Evolutionary conservation across 1,139 yeast species (phyloP).

Genomic region (Pichia kudriavzevii): DNA sequence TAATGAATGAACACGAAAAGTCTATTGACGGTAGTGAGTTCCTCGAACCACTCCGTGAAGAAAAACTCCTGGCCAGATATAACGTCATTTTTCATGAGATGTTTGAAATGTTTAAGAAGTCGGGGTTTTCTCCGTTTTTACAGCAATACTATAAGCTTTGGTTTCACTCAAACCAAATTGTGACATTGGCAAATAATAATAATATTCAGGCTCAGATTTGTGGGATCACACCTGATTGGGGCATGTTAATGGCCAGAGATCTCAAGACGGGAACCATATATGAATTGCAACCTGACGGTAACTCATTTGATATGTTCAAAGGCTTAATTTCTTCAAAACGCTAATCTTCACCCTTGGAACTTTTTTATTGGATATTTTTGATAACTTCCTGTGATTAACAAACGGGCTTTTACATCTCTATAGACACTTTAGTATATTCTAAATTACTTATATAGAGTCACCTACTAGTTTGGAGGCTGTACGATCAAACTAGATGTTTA

Average conservation of each 20-base stretch:
- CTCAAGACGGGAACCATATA: slow-evolving; percentile 48
- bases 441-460: too few species aligned
- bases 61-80: slow-evolving; percentile 61
- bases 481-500: too few species aligned
- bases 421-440: too few species aligned
- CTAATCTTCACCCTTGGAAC: slow-evolving; percentile 27
- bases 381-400: slow-evolving; percentile 37
- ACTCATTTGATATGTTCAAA: slow-evolving; percentile 89
- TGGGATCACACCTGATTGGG: slow-evolving; percentile 82
- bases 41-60: slow-evolving; percentile 34
- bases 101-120: slow-evolving; percentile 47
- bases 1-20: slow-evolving; percentile 43
- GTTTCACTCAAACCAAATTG: slow-evolving; percentile 73
- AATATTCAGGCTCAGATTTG: slow-evolving; percentile 54
- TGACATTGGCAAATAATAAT: slow-evolving; percentile 36
- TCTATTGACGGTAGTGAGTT: slow-evolving; percentile 30
- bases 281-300: slow-evolving; percentile 93
- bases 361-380: slow-evolving; percentile 1
- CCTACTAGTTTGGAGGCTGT: too few species aligned
- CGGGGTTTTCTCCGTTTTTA: slow-evolving; percentile 66
- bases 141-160: slow-evolving; percentile 73
- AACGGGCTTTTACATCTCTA: too few species aligned
- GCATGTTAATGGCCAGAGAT: slow-evolving; percentile 72
- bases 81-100: slow-evolving; percentile 58
- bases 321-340: slow-evolving; percentile 74